Evolutionary conservation across 2,329 filamentous ascomycete genomes (phyloP).

Genomic region (Neonectria ditissima): DNA sequence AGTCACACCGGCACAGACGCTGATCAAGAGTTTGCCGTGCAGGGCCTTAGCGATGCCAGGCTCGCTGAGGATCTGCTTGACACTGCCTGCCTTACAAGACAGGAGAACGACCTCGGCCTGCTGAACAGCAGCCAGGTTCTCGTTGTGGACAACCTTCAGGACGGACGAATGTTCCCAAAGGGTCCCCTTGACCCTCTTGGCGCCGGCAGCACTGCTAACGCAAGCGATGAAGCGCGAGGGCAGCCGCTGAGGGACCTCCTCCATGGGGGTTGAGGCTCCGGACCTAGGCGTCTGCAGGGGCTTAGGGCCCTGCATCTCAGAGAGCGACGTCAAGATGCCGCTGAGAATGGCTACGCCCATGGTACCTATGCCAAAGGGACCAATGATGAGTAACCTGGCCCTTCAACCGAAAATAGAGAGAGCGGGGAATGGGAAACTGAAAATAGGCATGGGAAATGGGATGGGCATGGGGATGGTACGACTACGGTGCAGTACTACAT

Average conservation of each 20-base stretch:
- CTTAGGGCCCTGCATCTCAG: conserved; percentile 60
- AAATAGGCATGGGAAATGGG: conserved; percentile 2
- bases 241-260: conserved; percentile 66
- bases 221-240: conserved; percentile 85
- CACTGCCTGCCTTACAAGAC: conserved; percentile 83
- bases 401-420: conserved; percentile 3
- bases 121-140: conserved; percentile 76
- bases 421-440: neutral
- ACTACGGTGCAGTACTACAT: conserved; percentile 20
- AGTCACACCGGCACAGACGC: conserved; percentile 82
- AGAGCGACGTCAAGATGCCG: conserved; percentile 80
- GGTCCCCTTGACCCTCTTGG: conserved; percentile 74
- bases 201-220: conserved; percentile 77
- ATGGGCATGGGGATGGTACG: conserved; percentile 6
- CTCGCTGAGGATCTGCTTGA: conserved; percentile 74
- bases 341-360: conserved; percentile 88
- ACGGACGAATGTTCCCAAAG: conserved; percentile 72
- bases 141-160: conserved; percentile 76
- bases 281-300: conserved; percentile 58
- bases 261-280: conserved; percentile 57
- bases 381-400: conserved; percentile 29
- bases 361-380: conserved; percentile 66
- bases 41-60: conserved; percentile 79
- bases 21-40: conserved; percentile 83
- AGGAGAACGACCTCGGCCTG: conserved; percentile 81